These are phyloP conservation scores for Fusarium mundagurra DNA, from an alignment of 2,329 filamentous ascomycete species.

Conservation along the genomic window DNA sequence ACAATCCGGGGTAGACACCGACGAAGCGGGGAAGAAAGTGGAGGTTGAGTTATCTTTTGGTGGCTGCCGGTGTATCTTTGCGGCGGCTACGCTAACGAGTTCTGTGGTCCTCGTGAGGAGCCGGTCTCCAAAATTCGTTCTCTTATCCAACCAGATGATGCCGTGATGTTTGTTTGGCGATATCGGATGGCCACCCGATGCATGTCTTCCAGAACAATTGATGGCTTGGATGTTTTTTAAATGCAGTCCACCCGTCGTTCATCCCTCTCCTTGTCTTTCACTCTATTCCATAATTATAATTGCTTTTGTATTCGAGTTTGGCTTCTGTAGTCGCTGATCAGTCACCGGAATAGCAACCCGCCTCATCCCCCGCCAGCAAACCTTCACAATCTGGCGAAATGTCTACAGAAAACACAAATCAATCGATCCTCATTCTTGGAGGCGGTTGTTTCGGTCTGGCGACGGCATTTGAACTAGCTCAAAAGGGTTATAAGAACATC, in stretches of 20 bases:
- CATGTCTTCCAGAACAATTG: neutral
- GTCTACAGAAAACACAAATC: neutral
- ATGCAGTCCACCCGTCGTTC: neutral
- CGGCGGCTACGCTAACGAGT: conserved; percentile 28
- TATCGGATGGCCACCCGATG: conserved; percentile 21
- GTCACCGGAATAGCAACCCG: neutral
- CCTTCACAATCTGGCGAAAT: neutral
- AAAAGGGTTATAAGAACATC: conserved; percentile 20
- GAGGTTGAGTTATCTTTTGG: neutral
- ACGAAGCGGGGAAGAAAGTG: conserved; percentile 12
- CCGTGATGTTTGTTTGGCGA: neutral
- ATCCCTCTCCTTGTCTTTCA: neutral
- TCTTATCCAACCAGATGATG: conserved; percentile 2
- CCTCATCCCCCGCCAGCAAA: neutral
- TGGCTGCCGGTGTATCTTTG: neutral
- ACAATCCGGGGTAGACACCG: conserved; percentile 12
- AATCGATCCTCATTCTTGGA: conserved; percentile 24
- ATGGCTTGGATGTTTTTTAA: neutral
- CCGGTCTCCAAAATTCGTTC: neutral
- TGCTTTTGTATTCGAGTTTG: fast-evolving
- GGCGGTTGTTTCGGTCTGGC: conserved; percentile 24
- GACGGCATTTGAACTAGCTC: conserved; percentile 11
- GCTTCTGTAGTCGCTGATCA: neutral
- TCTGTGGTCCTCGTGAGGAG: conserved; percentile 10
- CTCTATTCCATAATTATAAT: fast-evolving